Evolutionary conservation across 1,284 basidiomycete species (phyloP), one percentile per base, ranked within the genome.

Genomic region (Laetiporus sulphureus): DNA sequence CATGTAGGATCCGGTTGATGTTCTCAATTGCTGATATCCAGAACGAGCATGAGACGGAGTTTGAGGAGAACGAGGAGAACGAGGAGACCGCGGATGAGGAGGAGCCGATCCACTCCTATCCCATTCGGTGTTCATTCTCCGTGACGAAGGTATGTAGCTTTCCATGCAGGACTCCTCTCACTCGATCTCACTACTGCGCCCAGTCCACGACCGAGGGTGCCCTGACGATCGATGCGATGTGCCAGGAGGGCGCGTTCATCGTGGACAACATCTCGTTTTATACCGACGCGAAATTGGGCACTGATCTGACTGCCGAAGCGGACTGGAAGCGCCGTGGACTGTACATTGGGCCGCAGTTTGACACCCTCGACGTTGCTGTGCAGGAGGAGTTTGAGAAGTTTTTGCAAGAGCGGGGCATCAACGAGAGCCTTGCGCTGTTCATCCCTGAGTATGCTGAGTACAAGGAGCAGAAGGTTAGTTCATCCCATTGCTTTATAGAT

Each of bases 341-440:
- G 52, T 98, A 96, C 73, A 82, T 96, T 60, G 94, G 94, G 3
- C 94, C 94, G 41, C 46, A 83, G 77, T 98, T 97, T 58, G 91
- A 95, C 47, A 90, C 92, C 40, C 79, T 98, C 36, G 95, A 98
- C 60, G 73, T 85, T 24, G 63, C 65, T 5, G 79, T 99, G 8
- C 95, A 98, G 68, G 82, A 86, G 47, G 83, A 89, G 59, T 91
- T 95, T 58, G 83, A 90, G 57, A 71, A 74, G 57, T 95, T 72
- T 73, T 70, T 95, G 40, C 73, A 77, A 48, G 91, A 95, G 69
- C 81, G 95, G 44, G 93, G 91, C 10, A 74, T 99, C 54, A 82
- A 91, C 60, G 85, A 91, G 54, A 69, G 65, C 30, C 70, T 95
- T 37, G 91, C 89, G 4, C 61, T 77, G 54, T 92, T 93, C 66